Base-by-base conservation (phyloP, 345 rosid species). In the Raphanus raphanistrum region DNA sequence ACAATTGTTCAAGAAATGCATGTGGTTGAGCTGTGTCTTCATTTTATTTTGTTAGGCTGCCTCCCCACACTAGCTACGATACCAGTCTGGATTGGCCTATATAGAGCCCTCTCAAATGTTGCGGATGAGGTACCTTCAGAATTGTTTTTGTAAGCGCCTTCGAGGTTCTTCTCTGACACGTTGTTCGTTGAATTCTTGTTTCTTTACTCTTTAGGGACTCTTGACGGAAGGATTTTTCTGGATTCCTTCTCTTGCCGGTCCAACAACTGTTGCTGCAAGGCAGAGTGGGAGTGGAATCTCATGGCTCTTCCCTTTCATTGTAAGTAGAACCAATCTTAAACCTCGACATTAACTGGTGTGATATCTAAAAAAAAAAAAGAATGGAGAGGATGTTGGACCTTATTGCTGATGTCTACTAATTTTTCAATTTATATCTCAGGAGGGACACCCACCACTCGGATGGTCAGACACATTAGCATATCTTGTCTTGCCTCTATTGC, bases 211-310 rank as follows among this genome's bases (percentile, higher is more conserved):
- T 41, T 70, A 94, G 98, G 99, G 98, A 45, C 98, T 95, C 71
- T 92, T 95, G 36, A 85, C 97, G 3, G 98, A 95, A 90, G 98
- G 99, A 66, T 95, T 95, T 87, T 92, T 95, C 80, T 92, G 98
- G 98, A 95, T 95, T 86, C 99, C 98, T 76, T 88, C 99, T 58
- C 85, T 95, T 15, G 86, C 99, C 71, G 98, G 99, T 76, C 98
- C 99, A 65, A 95, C 98, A 12, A 87, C 98, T 38, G 79, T 88
- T 72, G 97, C 96, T 66, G 87, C 93, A 52, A 88, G 92, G 76
- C 99, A 90, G 77, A 90, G 61, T 69, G 97, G 96, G 71, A 86
- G 94, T 72, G 96, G 97, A 73, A 84, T 88, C 80, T 92, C 98
- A 45, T 95, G 99, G 99, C 86, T 95, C 68, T 95, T 95, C 75